phyloP scores from a whole-genome alignment of 2,329 filamentous ascomycete genomes.

The Diaporthe vexans region DNA sequence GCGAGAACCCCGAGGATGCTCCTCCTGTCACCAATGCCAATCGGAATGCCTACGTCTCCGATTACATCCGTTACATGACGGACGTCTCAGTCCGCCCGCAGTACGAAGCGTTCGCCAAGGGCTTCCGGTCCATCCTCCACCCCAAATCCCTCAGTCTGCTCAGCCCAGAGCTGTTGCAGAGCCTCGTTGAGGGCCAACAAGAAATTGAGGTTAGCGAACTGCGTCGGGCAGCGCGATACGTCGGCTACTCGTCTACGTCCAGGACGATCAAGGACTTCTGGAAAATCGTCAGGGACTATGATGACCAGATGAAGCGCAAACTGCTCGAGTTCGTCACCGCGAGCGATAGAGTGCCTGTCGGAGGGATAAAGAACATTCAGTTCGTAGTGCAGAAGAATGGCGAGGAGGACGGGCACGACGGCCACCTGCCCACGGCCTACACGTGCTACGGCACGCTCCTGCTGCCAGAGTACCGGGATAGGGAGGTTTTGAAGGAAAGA shows the following conservation, averaged over 20 bases:
- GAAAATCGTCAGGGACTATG: slow-evolving; percentile 79
- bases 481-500: slow-evolving; percentile 79
- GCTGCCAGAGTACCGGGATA: slow-evolving; percentile 84
- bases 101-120: slow-evolving; percentile 83
- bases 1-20: slow-evolving; percentile 66
- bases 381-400: slow-evolving; percentile 88
- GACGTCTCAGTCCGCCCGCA: slow-evolving; percentile 83
- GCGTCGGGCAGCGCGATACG: slow-evolving; percentile 80
- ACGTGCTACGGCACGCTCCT: slow-evolving; percentile 94
- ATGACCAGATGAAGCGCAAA: slow-evolving; percentile 77
- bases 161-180: slow-evolving; percentile 78
- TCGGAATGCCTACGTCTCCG: slow-evolving; percentile 81
- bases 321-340: slow-evolving; percentile 96
- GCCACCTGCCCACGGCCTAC: slow-evolving; percentile 84
- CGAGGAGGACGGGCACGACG: slow-evolving; percentile 66
- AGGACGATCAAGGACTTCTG: slow-evolving; percentile 85
- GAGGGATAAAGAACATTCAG: slow-evolving; percentile 83
- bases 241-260: slow-evolving; percentile 81
- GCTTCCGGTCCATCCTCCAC: slow-evolving; percentile 83
- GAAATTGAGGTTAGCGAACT: slow-evolving; percentile 84
- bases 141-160: slow-evolving; percentile 80
- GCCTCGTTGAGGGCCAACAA: slow-evolving; percentile 85
- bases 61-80: slow-evolving; percentile 89
- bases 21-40: slow-evolving; percentile 86
- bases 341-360: slow-evolving; percentile 89